Base-by-base conservation (phyloP, 2,329 filamentous ascomycete species). In the Fusarium devonianum region DNA sequence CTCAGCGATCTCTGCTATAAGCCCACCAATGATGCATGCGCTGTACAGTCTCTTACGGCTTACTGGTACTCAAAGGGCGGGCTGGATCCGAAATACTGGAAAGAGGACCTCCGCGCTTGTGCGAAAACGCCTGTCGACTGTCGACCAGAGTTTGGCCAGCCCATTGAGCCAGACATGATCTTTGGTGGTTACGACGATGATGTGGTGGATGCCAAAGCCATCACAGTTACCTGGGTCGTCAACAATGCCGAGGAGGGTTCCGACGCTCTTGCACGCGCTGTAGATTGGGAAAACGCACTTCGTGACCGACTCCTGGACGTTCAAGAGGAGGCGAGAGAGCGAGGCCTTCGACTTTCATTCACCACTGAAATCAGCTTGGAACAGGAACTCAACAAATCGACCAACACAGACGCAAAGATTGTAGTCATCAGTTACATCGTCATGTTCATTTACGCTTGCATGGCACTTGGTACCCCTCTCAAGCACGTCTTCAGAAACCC, bases 381-480 rank as follows among this genome's bases (percentile, higher is more conserved):
- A 69, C 83, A 97, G 69, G 94, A 99, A 68, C 80, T 99, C 49
- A 99, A 97, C 77, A 96, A 97, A 74, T 96, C 92, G 26, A 97
- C 92, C 38, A 99, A 99, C 71, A 97, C 94, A 0, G 94, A 99
- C 71, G 95, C 93, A 33, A 97, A 93, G 71, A 99, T 99, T 65
- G 86, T 99, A 17, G 85, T 93, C 43, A 88, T 99, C 73, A 97
- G 93, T 78, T 99, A 99, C 74, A 81, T 97, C 57, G 90, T 97
- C 76, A 99, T 99, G 94, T 99, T 99, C 73, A 75, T 99, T 55
- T 99, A 99, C 68, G 94, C 92, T 4, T 97, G 93, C 5, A 75
- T 99, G 42, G 92, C 94, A 1, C 79, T 99, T 0, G 94, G 94
- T 1, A 96, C 92, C 1, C 94, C 90, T 0, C 75, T 92, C 49